Conservation (phyloP, 331 rosid genomes). For the Pyrus hybrid region DNA sequence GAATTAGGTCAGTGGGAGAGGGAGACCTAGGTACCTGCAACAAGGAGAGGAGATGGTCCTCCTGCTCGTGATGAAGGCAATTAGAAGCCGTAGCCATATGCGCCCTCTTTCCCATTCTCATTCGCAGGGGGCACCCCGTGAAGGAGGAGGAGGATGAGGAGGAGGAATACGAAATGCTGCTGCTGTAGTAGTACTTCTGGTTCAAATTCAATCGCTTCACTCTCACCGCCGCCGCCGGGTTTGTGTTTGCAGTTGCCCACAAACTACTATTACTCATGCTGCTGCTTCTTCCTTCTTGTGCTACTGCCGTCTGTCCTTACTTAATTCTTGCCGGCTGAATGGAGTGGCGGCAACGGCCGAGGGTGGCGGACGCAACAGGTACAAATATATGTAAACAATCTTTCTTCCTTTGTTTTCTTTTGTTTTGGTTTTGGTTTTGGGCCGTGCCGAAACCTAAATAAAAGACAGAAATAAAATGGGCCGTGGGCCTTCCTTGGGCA, state of each 20-base stretch:
- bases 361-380: not conserved
- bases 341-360: not conserved
- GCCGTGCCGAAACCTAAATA: too few species aligned
- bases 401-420: not conserved
- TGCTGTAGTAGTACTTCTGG: not conserved
- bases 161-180: not conserved
- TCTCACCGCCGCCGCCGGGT: not conserved
- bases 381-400: not conserved
- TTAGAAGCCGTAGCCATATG: not conserved
- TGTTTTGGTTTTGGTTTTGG: not conserved
- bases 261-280: not conserved
- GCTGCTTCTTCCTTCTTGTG: not conserved
- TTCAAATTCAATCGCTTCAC: not conserved
- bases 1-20: not conserved
- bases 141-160: not conserved
- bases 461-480: too few species aligned
- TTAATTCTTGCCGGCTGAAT: not conserved
- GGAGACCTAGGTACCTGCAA: conserved; percentile 23
- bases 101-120: not conserved
- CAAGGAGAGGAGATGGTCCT: conserved; percentile 42
- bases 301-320: not conserved
- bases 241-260: not conserved
- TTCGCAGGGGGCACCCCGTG: not conserved
- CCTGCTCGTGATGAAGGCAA: not conserved
- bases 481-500: too few species aligned